phyloP scores from a whole-genome alignment of 352 stramenopile genomes.

The Pythium sp. region DNA sequence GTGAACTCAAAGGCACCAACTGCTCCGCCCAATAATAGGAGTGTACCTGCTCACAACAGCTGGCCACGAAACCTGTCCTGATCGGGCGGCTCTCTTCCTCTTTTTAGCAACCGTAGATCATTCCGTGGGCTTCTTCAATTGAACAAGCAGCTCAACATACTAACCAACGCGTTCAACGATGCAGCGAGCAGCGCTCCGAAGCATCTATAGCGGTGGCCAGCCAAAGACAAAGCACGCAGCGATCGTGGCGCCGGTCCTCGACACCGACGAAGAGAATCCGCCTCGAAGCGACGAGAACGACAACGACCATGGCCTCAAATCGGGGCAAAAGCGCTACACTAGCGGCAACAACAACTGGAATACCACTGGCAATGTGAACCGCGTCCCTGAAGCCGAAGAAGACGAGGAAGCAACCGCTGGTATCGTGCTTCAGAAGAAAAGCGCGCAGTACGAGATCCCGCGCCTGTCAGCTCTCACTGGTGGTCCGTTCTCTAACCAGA shows the following conservation, averaged over 20 bases:
- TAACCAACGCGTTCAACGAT: constrained; percentile 17
- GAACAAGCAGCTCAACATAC: not conserved
- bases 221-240: constrained; percentile 50
- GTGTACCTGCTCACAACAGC: not conserved
- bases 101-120: not conserved
- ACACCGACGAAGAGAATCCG: constrained; percentile 23
- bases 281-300: constrained; percentile 12
- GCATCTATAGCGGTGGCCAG: constrained; percentile 34
- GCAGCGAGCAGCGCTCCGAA: constrained; percentile 36
- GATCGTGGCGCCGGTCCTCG: constrained; percentile 48
- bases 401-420: constrained; percentile 11
- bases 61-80: not conserved
- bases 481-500: constrained; percentile 10
- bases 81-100: not conserved
- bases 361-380: not conserved
- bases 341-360: constrained; percentile 13
- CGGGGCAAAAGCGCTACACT: not conserved
- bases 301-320: not conserved
- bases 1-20: not conserved
- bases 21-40: constrained; percentile 9
- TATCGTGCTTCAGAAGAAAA: constrained; percentile 15
- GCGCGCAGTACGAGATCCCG: constrained; percentile 13
- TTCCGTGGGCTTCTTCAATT: not conserved
- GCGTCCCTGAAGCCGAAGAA: constrained; percentile 13
- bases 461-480: not conserved